phyloP scores from a whole-genome alignment of 352 stramenopile species.

The Phytophthora rubi region DNA sequence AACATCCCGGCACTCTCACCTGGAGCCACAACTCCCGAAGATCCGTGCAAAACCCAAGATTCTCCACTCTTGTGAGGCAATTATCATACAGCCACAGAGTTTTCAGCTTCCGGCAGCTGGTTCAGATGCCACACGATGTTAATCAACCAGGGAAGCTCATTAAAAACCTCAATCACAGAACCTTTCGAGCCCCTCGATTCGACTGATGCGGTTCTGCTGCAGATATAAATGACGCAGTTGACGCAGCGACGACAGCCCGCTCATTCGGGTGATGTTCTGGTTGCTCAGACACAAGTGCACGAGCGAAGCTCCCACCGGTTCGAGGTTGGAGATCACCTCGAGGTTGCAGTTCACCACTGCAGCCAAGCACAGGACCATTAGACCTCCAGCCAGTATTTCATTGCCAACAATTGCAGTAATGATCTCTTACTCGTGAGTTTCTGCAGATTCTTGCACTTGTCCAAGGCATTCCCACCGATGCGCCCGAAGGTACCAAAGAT shows the following conservation, averaged over 20 bases:
- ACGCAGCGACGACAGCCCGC: conserved; percentile 56
- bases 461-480: conserved; percentile 50
- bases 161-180: conserved; percentile 3
- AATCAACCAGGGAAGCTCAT: not conserved
- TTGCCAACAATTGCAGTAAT: not conserved
- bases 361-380: not conserved
- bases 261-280: conserved; percentile 68
- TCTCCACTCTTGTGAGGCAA: conserved; percentile 61
- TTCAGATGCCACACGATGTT: not conserved
- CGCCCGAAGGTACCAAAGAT: conserved; percentile 77
- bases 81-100: conserved; percentile 86
- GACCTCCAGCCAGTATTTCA: not conserved
- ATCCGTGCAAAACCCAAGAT: conserved; percentile 66
- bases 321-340: conserved; percentile 51
- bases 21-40: conserved; percentile 88
- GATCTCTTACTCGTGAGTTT: conserved; percentile 57
- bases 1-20: conserved; percentile 17
- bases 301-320: conserved; percentile 64
- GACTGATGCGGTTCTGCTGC: conserved; percentile 81
- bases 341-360: conserved; percentile 83
- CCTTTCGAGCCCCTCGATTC: conserved; percentile 79
- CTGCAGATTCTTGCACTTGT: conserved; percentile 55
- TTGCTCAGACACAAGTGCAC: conserved; percentile 81
- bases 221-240: conserved; percentile 78
- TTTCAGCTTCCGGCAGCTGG: conserved; percentile 67